Conservation (phyloP, 2,329 filamentous ascomycete species). For the Fragosphaeria purpurea region DNA sequence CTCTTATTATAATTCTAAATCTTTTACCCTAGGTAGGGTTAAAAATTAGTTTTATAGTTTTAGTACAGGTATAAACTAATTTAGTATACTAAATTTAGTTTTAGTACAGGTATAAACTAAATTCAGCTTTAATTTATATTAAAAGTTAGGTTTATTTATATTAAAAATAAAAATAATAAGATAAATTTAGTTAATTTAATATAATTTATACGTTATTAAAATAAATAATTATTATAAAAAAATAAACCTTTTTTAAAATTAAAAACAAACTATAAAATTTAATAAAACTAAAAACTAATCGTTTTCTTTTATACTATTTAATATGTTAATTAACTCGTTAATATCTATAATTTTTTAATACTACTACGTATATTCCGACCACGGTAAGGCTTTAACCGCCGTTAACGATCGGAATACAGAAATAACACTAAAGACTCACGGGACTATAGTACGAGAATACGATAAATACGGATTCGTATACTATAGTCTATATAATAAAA, state of each 20-base stretch:
- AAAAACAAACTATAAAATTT: neutral
- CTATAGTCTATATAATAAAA: slow-evolving; percentile 1
- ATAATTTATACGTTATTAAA: neutral
- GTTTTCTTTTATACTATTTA: neutral
- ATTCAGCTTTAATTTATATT: no score
- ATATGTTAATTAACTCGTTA: neutral
- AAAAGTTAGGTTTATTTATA: no score
- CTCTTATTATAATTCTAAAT: no score
- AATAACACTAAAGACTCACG: neutral
- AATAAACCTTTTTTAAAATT: neutral
- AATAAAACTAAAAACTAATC: neutral
- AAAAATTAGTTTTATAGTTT: no score
- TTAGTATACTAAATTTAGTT: no score
- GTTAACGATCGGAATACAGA: neutral
- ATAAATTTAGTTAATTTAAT: neutral
- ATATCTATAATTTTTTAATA: neutral
- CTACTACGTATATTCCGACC: neutral
- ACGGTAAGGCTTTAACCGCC: no score
- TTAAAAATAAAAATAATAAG: neutral
- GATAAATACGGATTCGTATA: neutral
- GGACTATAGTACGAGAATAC: no score
- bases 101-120: no score
- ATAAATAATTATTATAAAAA: neutral
- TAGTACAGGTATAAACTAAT: no score
- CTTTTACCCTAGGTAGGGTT: no score